Conservation (phyloP, 257 asterid species). For the Nemophila menziesii region DNA sequence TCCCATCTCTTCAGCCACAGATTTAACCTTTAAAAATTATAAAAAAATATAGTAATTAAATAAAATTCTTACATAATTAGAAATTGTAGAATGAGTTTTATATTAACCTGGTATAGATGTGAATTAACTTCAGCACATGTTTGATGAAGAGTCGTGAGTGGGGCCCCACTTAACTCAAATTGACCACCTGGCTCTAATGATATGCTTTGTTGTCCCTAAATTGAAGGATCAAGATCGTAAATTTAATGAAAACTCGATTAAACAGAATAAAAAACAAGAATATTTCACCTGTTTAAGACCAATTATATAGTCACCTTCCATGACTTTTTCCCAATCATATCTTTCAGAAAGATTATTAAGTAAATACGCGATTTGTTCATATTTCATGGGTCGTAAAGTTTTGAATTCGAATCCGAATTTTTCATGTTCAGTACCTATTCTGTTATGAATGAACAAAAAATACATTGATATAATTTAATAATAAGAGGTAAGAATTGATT, state of each 20-base stretch:
- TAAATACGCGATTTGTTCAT: constrained; percentile 80
- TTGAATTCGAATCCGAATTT: constrained; percentile 84
- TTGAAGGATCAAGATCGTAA: background rate
- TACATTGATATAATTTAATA: constrained; percentile 18
- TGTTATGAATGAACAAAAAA: constrained; percentile 26
- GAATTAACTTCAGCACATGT: constrained; percentile 99
- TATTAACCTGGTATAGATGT: constrained; percentile 78
- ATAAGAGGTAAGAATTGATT: constrained; percentile 39
- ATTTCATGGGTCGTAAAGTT: constrained; percentile 74
- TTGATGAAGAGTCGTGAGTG: constrained; percentile 91
- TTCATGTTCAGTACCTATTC: constrained; percentile 99
- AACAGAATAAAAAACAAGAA: background rate
- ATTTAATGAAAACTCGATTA: background rate
- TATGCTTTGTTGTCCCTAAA: constrained; percentile 94
- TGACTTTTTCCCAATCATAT: constrained; percentile 95
- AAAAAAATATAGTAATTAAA: background rate
- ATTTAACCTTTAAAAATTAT: constrained; percentile 55
- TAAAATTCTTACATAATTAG: background rate
- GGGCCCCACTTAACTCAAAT: constrained; percentile 98
- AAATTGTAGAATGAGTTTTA: background rate
- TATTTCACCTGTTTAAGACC: constrained; percentile 77
- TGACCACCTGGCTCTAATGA: constrained; percentile 98
- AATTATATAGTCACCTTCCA: constrained; percentile 84
- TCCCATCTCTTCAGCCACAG: constrained; percentile 97
- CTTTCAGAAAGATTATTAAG: constrained; percentile 83